phyloP scores from a whole-genome alignment of 441 rosid genomes.

The Kokia cookei region DNA sequence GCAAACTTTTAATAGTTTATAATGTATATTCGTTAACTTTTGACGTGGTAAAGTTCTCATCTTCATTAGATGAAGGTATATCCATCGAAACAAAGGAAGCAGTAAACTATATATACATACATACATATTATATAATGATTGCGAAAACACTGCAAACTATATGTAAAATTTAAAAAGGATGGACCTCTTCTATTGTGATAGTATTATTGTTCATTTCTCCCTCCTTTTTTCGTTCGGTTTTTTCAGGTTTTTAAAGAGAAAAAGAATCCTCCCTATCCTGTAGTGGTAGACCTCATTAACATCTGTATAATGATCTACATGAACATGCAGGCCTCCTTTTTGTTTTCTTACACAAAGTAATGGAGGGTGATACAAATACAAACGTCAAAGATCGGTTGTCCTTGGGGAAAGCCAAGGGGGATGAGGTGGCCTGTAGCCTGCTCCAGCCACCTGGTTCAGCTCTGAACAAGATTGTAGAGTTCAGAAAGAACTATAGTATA shows the following conservation, averaged over 20 bases:
- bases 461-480: neutral
- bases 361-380: too few relatives aligned
- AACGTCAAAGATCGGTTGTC: neutral
- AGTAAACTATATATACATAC: too few relatives aligned
- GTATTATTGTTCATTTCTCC: neutral
- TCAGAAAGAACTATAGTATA: neutral
- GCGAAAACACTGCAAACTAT: neutral
- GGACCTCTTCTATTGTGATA: neutral
- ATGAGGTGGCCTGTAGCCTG: neutral
- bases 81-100: too few relatives aligned
- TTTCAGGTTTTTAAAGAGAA: neutral
- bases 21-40: too few relatives aligned
- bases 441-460: neutral
- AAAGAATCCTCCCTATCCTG: neutral
- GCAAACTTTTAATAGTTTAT: too few relatives aligned
- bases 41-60: too few relatives aligned
- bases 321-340: neutral
- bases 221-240: neutral
- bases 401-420: neutral
- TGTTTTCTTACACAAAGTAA: neutral
- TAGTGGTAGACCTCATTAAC: neutral
- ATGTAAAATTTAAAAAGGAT: neutral
- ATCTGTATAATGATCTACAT: neutral
- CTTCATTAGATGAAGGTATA: too few relatives aligned
- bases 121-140: too few relatives aligned